phyloP scores from a whole-genome alignment of 768 basidiomycete genomes.

The Rhodotorula taiwanensis region DNA sequence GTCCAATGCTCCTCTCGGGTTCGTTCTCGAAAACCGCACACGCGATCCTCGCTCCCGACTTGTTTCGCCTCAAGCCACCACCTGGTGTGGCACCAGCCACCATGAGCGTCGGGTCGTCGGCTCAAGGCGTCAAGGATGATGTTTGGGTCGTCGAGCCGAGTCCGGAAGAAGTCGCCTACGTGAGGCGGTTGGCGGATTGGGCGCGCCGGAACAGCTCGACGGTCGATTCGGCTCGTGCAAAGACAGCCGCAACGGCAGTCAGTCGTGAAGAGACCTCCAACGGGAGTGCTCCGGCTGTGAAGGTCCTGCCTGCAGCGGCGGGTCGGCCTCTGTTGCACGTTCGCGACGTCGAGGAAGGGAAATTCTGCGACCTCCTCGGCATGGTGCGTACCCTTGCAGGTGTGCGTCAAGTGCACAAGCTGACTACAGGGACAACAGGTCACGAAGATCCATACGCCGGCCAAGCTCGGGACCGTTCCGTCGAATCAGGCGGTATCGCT shows the following conservation, averaged over 20 bases:
- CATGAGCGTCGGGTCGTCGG: too few relatives aligned
- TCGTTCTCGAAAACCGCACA: not conserved
- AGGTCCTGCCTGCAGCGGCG: too few relatives aligned
- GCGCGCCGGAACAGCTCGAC: too few relatives aligned
- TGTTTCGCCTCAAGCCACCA: not conserved
- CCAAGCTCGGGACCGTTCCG: not conserved
- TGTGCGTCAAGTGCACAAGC: not conserved
- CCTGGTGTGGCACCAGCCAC: too few relatives aligned
- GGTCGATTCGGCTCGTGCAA: too few relatives aligned
- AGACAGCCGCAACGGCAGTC: too few relatives aligned
- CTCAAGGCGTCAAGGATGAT: too few relatives aligned
- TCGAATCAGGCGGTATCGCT: not conserved
- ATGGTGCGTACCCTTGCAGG: conserved; percentile 7
- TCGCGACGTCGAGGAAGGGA: not conserved
- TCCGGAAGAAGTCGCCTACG: too few relatives aligned
- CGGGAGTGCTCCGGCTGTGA: too few relatives aligned
- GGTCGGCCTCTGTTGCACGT: not conserved
- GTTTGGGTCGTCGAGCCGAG: too few relatives aligned
- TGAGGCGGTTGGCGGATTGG: too few relatives aligned
- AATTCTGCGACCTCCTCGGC: conserved; percentile 8
- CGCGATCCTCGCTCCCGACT: not conserved
- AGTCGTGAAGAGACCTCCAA: too few relatives aligned
- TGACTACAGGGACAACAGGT: not conserved
- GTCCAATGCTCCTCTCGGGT: conserved; percentile 1
- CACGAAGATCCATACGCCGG: not conserved